Percentiles rank a stretch among this genome's conserved stretches.
Evolutionary conservation across 2,329 filamentous ascomycete species (phyloP).

Genomic region (Microcyclosporella mali): DNA sequence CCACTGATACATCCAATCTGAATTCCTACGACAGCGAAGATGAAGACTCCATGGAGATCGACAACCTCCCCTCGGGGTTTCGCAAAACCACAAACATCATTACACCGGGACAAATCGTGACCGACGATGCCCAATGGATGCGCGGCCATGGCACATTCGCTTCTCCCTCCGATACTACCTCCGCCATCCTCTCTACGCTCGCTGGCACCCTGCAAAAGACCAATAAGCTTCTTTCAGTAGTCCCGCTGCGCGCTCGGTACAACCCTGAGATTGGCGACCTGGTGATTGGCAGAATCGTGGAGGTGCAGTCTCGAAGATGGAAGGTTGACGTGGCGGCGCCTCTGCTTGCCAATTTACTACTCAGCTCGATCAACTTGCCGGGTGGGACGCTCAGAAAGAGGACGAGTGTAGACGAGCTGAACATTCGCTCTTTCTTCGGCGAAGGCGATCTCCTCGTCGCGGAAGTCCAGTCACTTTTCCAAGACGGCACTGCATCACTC

Average conservation of each 20-base stretch:
- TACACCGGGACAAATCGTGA: slow-evolving; percentile 83
- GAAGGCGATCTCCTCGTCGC: slow-evolving; percentile 92
- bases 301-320: slow-evolving; percentile 92
- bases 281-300: slow-evolving; percentile 85
- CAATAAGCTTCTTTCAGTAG: slow-evolving; percentile 92
- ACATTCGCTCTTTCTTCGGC: slow-evolving; percentile 94
- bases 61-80: slow-evolving; percentile 43
- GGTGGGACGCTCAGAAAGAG: slow-evolving; percentile 86
- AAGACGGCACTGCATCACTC: slow-evolving; percentile 77
- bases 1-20: slow-evolving; percentile 4
- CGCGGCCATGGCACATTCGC: slow-evolving; percentile 89
- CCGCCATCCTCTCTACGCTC: slow-evolving; percentile 78
- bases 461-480: slow-evolving; percentile 84
- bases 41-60: slow-evolving; percentile 36
- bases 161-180: slow-evolving; percentile 46
- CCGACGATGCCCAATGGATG: slow-evolving; percentile 95
- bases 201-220: slow-evolving; percentile 86
- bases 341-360: slow-evolving; percentile 75
- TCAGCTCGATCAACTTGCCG: slow-evolving; percentile 88
- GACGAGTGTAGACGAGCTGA: slow-evolving; percentile 92
- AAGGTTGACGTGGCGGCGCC: slow-evolving; percentile 88
- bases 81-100: slow-evolving; percentile 54
- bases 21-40: slow-evolving; percentile 28
- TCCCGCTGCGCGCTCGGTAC: slow-evolving; percentile 85
- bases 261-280: slow-evolving; percentile 94